A percentile compares a stretch with the other conserved stretches of the same genome.
Evolutionary conservation across 345 rosid genomes (phyloP).

Genomic region (Camelina neglecta): DNA sequence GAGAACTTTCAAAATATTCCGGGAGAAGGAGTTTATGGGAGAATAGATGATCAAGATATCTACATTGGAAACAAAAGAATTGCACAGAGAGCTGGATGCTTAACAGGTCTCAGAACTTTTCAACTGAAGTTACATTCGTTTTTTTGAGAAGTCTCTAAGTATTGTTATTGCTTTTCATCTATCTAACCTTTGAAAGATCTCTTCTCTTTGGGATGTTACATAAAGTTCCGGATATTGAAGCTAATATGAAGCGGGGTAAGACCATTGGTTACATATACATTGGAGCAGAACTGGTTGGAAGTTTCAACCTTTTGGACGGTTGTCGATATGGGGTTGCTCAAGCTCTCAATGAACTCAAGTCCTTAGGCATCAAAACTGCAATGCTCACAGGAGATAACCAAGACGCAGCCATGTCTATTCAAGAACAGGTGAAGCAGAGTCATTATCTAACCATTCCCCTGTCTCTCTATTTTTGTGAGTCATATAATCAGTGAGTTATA

Average conservation of each 20-base stretch:
- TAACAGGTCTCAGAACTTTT: conserved; percentile 50
- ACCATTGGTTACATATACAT: conserved; percentile 66
- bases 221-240: conserved; percentile 50
- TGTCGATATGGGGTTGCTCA: conserved; percentile 74
- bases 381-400: conserved; percentile 90
- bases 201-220: not conserved
- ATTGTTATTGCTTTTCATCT: not conserved
- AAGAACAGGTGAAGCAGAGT: conserved; percentile 62
- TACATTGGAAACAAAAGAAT: conserved; percentile 79
- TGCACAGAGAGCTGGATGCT: conserved; percentile 64
- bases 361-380: conserved; percentile 56
- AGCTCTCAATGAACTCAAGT: conserved; percentile 62
- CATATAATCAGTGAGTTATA: conserved; percentile 10
- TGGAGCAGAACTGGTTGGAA: conserved; percentile 50
- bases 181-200: conserved; percentile 25
- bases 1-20: conserved; percentile 70
- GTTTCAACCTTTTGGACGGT: conserved; percentile 68
- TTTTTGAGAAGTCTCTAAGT: not conserved
- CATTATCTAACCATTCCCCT: not conserved
- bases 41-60: conserved; percentile 62
- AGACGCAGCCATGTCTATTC: conserved; percentile 63
- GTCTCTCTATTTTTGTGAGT: not conserved
- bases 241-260: conserved; percentile 48
- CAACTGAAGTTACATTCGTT: not conserved
- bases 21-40: conserved; percentile 88